These are phyloP conservation scores for Plantago major DNA, from an alignment of 257 asterid species.

Conservation along the genomic window DNA sequence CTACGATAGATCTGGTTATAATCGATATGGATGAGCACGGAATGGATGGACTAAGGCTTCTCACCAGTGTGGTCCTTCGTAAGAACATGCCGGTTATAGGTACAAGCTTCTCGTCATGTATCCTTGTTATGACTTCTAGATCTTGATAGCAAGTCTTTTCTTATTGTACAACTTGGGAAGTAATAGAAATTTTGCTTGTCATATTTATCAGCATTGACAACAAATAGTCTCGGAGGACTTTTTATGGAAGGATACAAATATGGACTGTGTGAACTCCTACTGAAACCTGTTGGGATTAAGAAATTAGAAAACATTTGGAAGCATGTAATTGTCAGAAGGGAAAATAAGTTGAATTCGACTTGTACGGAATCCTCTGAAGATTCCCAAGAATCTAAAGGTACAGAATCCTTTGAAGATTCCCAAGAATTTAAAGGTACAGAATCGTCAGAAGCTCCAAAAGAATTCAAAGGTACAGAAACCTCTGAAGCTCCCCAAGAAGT, in stretches of 20 bases:
- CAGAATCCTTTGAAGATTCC: conserved; percentile 5
- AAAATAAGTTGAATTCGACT: conserved; percentile 33
- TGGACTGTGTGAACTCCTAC: conserved; percentile 53
- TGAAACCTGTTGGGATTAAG: conserved; percentile 50
- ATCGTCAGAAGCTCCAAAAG: conserved; percentile 38
- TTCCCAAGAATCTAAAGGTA: conserved; percentile 27
- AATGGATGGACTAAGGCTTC: conserved; percentile 56
- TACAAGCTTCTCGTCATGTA: conserved; percentile 20
- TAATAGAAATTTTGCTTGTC: no score
- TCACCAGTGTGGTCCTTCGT: conserved; percentile 41
- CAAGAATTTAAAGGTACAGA: conserved; percentile 17
- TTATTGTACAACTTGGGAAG: background rate
- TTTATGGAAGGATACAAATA: conserved; percentile 52
- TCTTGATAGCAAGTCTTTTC: no score
- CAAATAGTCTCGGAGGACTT: conserved; percentile 35
- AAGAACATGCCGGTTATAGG: conserved; percentile 66
- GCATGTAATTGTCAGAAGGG: conserved; percentile 41
- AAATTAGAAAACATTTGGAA: conserved; percentile 62
- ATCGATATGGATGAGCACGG: conserved; percentile 61
- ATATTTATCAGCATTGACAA: conserved; percentile 44
- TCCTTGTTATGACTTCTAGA: background rate
- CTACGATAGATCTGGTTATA: conserved; percentile 43
- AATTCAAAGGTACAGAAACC: conserved; percentile 25
- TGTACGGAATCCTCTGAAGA: conserved; percentile 36
- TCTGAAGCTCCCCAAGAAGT: no score